Conservation (phyloP, 768 basidiomycete genomes). For the Pisolithus tinctorius region DNA sequence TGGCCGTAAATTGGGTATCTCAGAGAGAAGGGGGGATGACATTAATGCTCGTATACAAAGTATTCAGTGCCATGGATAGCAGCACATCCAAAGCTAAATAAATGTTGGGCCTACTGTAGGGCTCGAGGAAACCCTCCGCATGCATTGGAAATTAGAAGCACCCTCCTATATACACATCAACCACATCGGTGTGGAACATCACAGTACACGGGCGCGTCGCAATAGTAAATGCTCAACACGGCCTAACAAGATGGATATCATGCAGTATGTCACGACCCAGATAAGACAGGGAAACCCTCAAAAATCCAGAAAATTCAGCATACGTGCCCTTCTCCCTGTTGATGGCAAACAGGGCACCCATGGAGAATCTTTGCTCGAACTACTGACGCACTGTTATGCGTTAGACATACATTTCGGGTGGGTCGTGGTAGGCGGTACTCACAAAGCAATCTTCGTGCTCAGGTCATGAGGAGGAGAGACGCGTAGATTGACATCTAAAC, state of each 20-base stretch:
- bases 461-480: slow-evolving; percentile 37
- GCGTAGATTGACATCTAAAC: slow-evolving; percentile 35
- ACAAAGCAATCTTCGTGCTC: slow-evolving; percentile 79
- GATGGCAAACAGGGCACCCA: slow-evolving; percentile 76
- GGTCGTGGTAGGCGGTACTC: slow-evolving; percentile 18
- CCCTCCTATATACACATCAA: too few relatives aligned
- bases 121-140: too few relatives aligned
- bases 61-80: slow-evolving; percentile 6
- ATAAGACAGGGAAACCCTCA: too few relatives aligned
- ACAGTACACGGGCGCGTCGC: too few relatives aligned
- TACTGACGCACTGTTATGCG: slow-evolving; percentile 52
- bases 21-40: neutral
- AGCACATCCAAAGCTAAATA: neutral
- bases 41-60: slow-evolving; percentile 4
- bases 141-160: too few relatives aligned
- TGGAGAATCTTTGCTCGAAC: slow-evolving; percentile 56
- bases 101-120: too few relatives aligned
- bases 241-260: too few relatives aligned
- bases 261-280: too few relatives aligned
- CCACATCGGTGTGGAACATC: too few relatives aligned
- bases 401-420: slow-evolving; percentile 3
- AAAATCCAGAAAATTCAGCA: neutral
- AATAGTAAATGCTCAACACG: too few relatives aligned
- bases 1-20: neutral
- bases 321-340: slow-evolving; percentile 44